Percentiles rank a stretch among this genome's conserved stretches.
Conservation (phyloP, 352 stramenopile genomes). For the Bremia lactucae region DNA sequence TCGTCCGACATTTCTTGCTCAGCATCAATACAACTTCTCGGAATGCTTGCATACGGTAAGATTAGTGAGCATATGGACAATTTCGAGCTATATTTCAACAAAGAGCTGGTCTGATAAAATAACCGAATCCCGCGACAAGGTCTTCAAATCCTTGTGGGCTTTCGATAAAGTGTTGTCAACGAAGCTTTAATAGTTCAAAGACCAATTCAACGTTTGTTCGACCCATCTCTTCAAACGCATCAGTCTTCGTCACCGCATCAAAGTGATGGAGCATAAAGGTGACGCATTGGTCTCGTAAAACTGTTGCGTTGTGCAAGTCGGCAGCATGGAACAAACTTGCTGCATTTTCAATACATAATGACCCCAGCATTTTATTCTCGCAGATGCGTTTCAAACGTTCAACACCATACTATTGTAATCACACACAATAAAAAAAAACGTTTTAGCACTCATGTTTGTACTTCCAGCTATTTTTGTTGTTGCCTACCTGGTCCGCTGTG, state of each 20-base stretch:
- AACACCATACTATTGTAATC: slow-evolving; percentile 62
- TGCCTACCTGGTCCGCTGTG: slow-evolving; percentile 70
- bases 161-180: slow-evolving; percentile 26
- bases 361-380: slow-evolving; percentile 92
- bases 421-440: not conserved
- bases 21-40: too few species aligned
- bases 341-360: slow-evolving; percentile 93
- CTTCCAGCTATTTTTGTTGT: too few species aligned
- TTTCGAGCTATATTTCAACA: too few species aligned
- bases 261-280: slow-evolving; percentile 97
- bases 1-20: too few species aligned
- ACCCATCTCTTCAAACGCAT: slow-evolving; percentile 97
- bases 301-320: slow-evolving; percentile 89
- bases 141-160: too few species aligned
- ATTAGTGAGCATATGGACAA: too few species aligned
- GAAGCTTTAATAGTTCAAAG: slow-evolving; percentile 91
- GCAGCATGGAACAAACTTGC: slow-evolving; percentile 93
- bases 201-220: slow-evolving; percentile 96
- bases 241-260: slow-evolving; percentile 93
- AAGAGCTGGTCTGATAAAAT: too few species aligned
- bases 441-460: too few species aligned
- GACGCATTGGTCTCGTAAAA: slow-evolving; percentile 91
- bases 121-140: too few species aligned
- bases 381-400: slow-evolving; percentile 89
- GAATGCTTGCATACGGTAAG: too few species aligned